Base-by-base conservation (phyloP, 2,329 filamentous ascomycete genomes). In the Colletotrichum sp. region DNA sequence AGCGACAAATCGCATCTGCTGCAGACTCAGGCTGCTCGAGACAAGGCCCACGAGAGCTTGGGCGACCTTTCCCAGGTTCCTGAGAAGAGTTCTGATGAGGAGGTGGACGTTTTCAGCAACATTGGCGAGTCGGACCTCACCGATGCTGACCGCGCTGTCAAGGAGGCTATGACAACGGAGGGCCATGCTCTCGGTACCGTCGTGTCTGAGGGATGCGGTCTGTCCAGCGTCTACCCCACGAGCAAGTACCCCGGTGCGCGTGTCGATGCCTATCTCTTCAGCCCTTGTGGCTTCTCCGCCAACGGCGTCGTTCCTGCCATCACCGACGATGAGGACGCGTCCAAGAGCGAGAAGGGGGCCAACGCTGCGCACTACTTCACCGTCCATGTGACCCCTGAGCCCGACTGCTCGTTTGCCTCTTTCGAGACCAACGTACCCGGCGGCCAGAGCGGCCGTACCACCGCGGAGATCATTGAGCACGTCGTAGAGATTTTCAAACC, bases 381-480 rank as follows among this genome's bases (percentile, higher is more conserved):
- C 1, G 97, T 99, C 28, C 97, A 99, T 83, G 97, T 99, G 79
- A 99, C 97, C 0, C 97, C 97, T 1, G 97, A 99, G 89, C 95
- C 96, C 16, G 93, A 98, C 81, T 99, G 96, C 89, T 98, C 96
- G 7, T 99, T 98, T 84, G 97, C 97, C 44, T 98, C 96, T 3
- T 99, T 99, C 83, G 97, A 99, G 89, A 99, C 97, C 79, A 99
- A 99, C 80, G 96, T 99, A 6, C 97, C 97, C 2, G 94, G 95
- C 30, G 93, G 93, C 7, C 95, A 98, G 87, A 95, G 92, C 72
- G 96, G 96, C 18, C 94, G 96, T 77, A 94, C 96, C 83, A 98
- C 96, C 1, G 92, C 93, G 30, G 96, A 98, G 78, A 94, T 99
- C 76, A 94, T 99, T 77, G 93, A 98, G 85, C 95, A 98, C 79